A percentile compares a stretch with the other conserved stretches of the same genome.
These are phyloP conservation scores for Aspergillus pseudoglaucus DNA, from an alignment of 2,329 filamentous ascomycete genomes.

Conservation along the genomic window DNA sequence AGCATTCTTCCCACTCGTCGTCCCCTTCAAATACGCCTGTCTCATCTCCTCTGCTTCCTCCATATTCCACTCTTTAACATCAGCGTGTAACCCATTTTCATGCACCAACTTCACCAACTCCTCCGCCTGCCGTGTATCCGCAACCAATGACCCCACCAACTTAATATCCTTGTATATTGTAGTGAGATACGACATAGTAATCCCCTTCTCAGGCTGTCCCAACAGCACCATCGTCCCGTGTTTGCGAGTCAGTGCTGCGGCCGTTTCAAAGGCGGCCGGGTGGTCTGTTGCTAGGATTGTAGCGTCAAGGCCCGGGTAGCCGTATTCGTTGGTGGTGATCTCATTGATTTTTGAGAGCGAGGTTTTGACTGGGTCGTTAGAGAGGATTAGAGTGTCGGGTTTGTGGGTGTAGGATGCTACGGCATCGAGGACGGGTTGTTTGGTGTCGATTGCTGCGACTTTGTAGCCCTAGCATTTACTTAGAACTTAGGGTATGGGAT, in stretches of 20 bases:
- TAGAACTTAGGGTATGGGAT: background rate
- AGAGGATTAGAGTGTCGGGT: conserved; percentile 45
- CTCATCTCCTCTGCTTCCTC: conserved; percentile 11
- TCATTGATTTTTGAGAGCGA: conserved; percentile 43
- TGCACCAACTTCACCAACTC: conserved; percentile 36
- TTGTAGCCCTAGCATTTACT: conserved; percentile 39
- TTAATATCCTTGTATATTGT: conserved; percentile 48
- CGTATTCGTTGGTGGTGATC: conserved; percentile 5
- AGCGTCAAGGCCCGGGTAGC: conserved; percentile 45
- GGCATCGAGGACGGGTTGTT: conserved; percentile 47
- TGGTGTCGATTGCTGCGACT: conserved; percentile 50
- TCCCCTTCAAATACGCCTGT: conserved; percentile 8
- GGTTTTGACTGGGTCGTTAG: conserved; percentile 43
- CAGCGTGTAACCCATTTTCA: conserved; percentile 5
- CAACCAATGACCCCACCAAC: conserved; percentile 42
- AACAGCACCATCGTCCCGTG: conserved; percentile 55
- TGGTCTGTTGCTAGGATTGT: conserved; percentile 52
- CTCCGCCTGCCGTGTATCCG: conserved; percentile 37
- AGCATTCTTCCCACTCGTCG: conserved; percentile 7
- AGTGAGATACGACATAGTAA: conserved; percentile 23
- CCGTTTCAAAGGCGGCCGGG: conserved; percentile 42
- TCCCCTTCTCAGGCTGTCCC: conserved; percentile 41
- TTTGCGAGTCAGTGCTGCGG: conserved; percentile 53
- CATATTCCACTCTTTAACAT: conserved; percentile 10
- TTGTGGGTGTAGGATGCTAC: conserved; percentile 45